Conservation (phyloP, 2,329 filamentous ascomycete genomes). For the Aspergillus transmontanensis region DNA sequence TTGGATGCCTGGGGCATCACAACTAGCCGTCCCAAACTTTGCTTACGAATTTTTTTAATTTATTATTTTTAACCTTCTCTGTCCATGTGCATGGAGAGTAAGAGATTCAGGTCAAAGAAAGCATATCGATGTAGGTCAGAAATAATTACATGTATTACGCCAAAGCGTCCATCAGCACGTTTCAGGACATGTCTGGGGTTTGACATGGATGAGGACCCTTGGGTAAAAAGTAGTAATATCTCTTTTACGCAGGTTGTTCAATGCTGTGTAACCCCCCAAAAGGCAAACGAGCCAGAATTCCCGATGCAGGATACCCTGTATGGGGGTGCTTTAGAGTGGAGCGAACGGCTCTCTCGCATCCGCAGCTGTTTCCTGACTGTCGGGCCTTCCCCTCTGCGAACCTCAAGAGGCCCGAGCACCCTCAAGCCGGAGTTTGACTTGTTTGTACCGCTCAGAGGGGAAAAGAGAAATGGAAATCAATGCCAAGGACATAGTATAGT, state of each 20-base stretch:
- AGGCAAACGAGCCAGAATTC: slow-evolving; percentile 15
- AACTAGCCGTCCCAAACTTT: background rate
- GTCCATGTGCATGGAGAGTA: background rate
- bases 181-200: background rate
- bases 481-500: background rate
- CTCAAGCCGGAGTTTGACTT: slow-evolving; percentile 11
- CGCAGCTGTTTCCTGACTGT: slow-evolving; percentile 39
- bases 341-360: slow-evolving; percentile 39
- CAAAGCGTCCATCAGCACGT: slow-evolving; percentile 1
- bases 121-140: background rate
- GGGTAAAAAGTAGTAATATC: background rate
- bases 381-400: slow-evolving; percentile 34
- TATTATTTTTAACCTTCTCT: background rate
- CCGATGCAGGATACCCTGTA: slow-evolving; percentile 14
- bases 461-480: background rate
- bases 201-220: background rate
- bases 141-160: background rate
- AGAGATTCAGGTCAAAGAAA: background rate
- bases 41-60: background rate
- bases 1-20: slow-evolving; percentile 2
- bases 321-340: slow-evolving; percentile 24
- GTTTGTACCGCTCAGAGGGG: background rate
- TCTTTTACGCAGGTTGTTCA: slow-evolving; percentile 3
- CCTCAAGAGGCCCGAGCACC: slow-evolving; percentile 25
- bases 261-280: slow-evolving; percentile 13